A percentile compares a stretch with the other conserved stretches of the same genome.
phyloP scores from a whole-genome alignment of 2,329 filamentous ascomycete species.

The Rhynchosporium graminicola region DNA sequence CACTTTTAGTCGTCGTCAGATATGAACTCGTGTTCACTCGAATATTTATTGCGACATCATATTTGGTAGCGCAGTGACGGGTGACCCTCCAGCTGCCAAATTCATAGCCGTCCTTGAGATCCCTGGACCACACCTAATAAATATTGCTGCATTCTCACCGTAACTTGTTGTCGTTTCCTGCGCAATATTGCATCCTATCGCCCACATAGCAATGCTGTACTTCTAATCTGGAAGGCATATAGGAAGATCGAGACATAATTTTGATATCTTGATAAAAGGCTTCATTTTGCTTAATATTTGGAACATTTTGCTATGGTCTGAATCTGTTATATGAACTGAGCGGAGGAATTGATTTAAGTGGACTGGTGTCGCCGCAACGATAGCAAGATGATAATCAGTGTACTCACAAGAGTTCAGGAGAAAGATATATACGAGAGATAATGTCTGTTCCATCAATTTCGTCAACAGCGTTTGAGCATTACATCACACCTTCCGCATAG shows the following conservation, averaged over 20 bases:
- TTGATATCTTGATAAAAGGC: neutral
- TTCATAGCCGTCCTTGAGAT: slow-evolving; percentile 11
- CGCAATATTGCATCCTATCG: neutral
- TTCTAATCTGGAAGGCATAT: neutral
- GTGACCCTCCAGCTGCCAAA: slow-evolving; percentile 7
- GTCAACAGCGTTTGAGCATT: no score
- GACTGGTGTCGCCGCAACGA: slow-evolving; percentile 9
- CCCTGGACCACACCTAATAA: neutral
- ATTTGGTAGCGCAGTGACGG: slow-evolving; percentile 11
- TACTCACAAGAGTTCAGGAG: slow-evolving; percentile 11
- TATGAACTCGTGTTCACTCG: slow-evolving; percentile 11
- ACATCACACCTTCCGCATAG: no score
- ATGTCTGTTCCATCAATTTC: neutral
- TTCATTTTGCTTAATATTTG: neutral
- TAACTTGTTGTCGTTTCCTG: neutral
- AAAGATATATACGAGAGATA: neutral
- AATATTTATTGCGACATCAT: neutral
- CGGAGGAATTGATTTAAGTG: slow-evolving; percentile 15
- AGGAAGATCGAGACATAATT: neutral
- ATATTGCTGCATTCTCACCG: neutral
- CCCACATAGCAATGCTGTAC: neutral
- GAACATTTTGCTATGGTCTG: slow-evolving; percentile 15
- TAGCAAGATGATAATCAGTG: slow-evolving; percentile 16
- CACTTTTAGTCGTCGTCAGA: neutral
- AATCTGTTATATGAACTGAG: slow-evolving; percentile 15